Conservation (phyloP, 2,329 filamentous ascomycete species). For the Dichotomopilus funicola region DNA sequence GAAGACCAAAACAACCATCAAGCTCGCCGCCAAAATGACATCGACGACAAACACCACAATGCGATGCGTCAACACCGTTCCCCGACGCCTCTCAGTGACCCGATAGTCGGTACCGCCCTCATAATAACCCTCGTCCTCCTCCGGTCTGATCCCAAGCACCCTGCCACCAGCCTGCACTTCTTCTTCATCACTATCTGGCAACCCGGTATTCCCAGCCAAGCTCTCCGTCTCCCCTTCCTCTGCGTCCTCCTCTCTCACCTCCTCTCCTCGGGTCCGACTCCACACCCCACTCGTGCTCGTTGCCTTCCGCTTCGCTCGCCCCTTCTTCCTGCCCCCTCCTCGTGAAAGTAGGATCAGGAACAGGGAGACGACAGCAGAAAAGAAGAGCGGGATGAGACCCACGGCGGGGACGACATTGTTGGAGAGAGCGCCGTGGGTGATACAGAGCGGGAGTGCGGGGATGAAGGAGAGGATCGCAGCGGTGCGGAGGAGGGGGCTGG, state of each 20-base stretch:
- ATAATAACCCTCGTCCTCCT: not conserved
- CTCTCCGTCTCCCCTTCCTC: not conserved
- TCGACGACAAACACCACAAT: conserved; percentile 35
- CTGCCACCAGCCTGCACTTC: not conserved
- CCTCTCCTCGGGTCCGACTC: not conserved
- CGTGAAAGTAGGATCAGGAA: conserved; percentile 20
- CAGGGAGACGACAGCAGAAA: conserved; percentile 29
- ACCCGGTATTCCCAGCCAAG: not conserved
- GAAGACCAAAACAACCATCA: conserved; percentile 36
- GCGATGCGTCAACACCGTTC: conserved; percentile 24
- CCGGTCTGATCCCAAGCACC: not conserved
- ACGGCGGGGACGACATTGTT: conserved; percentile 31
- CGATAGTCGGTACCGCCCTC: not conserved
- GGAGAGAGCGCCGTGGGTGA: conserved; percentile 34
- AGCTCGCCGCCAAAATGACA: conserved; percentile 30
- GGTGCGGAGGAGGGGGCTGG: conserved; percentile 24
- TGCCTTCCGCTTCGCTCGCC: not conserved
- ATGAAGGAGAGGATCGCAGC: conserved; percentile 32
- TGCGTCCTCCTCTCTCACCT: no score
- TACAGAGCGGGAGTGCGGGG: conserved; percentile 35
- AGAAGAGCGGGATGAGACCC: conserved; percentile 34
- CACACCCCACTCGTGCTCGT: not conserved
- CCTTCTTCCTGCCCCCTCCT: no score
- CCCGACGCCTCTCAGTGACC: not conserved
- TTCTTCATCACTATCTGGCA: not conserved